Conservation (phyloP, 2,329 filamentous ascomycete species). For the Lachnellula subtilissima region DNA sequence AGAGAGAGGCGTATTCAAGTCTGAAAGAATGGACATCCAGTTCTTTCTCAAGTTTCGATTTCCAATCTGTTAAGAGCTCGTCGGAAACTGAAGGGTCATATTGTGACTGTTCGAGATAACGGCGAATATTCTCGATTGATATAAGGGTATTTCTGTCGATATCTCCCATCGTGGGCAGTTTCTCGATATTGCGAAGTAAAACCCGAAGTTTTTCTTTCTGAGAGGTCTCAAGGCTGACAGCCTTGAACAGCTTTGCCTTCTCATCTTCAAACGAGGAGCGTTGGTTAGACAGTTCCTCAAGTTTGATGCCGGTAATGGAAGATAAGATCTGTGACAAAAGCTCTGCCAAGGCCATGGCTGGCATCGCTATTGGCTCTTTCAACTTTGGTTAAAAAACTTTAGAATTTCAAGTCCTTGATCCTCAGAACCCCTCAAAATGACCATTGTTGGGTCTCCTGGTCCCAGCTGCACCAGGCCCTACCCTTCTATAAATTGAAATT, state of each 20-base stretch:
- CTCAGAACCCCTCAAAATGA: background rate
- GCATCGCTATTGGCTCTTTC: background rate
- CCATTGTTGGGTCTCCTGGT: background rate
- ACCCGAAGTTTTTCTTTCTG: constrained; percentile 31
- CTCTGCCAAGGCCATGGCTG: constrained; percentile 33
- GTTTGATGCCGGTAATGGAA: constrained; percentile 51
- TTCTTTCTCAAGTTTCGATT: constrained; percentile 42
- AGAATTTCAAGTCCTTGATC: background rate
- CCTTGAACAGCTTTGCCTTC: constrained; percentile 39
- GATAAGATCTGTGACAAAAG: constrained; percentile 47
- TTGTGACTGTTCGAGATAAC: constrained; percentile 46
- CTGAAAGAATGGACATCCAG: constrained; percentile 44
- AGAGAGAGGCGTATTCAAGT: constrained; percentile 51
- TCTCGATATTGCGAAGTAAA: constrained; percentile 35
- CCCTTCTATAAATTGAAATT: background rate
- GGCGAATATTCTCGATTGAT: constrained; percentile 39
- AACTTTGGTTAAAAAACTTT: background rate
- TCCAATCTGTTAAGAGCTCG: constrained; percentile 40
- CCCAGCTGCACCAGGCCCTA: background rate
- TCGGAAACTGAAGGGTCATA: constrained; percentile 49
- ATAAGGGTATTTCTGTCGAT: constrained; percentile 19
- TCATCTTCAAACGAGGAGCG: constrained; percentile 42
- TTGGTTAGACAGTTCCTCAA: constrained; percentile 48
- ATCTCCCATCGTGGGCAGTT: constrained; percentile 31
- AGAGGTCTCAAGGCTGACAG: constrained; percentile 25